Base-by-base conservation (phyloP, 2,329 filamentous ascomycete genomes). In the Pyricularia sp. region DNA sequence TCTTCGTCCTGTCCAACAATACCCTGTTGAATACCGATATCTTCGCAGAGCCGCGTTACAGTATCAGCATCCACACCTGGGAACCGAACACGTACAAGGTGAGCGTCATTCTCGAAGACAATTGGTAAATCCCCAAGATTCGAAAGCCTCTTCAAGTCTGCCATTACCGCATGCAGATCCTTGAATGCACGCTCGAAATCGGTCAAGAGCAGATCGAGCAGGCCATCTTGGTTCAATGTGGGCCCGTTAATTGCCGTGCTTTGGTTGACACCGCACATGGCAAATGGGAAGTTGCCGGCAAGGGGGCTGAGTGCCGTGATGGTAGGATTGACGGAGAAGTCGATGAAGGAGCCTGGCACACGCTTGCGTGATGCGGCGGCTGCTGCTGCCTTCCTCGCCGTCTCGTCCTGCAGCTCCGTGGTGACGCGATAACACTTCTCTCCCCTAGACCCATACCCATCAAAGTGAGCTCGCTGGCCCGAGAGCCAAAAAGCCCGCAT, bases 401-500 rank as follows among this genome's bases (percentile, higher is more conserved):
- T 87, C 78, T 94, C 85, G 72, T 95, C 88, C 76, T 95, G 91
- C 3, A 93, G 80, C 12, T 84, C 82, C 42, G 90, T 91, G n/a
- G 97, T 88, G 33, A 88, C 82, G 75, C 92, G 90, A 83, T 93
- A 97, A 70, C 87, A 86, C 80, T 91, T 91, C 79, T 94, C 89
- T 64, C 94, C 94, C 12, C 85, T 88, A 20, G 86, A 79, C 68
- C 90, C 88, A 63, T 90, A 78, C 14, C 94, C 94, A 77, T 97
- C 92, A 74, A 94, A 97, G 69, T 92, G 91, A 11, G 91, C 90
- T 78, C 94, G 95, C 75, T 97, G 89, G 0, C 95, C 95, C 0
- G 92, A 93, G n/a, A 97, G 84, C 80, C 92, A 90, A 80, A 99
- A 97, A 14, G 93, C 94, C 68, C 95, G 89, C 75, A 98, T 90